These are phyloP conservation scores for Apophysomyces variabilis DNA, from an alignment of 371 early-diverging fungal species.

Conservation along the genomic window DNA sequence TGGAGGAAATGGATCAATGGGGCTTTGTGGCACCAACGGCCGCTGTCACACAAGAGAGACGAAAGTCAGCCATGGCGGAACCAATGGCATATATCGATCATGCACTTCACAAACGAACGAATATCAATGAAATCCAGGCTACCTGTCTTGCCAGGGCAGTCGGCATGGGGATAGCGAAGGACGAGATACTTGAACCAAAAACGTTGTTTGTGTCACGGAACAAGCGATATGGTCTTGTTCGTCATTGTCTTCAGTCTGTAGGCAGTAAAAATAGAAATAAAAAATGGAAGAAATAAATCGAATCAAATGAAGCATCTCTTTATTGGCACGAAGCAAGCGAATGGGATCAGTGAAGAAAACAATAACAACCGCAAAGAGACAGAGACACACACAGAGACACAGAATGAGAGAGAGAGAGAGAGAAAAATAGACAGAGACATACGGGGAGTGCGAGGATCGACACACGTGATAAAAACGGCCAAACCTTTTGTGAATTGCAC, in stretches of 20 bases:
- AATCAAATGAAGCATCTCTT: neutral
- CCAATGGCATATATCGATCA: slow-evolving; percentile 30
- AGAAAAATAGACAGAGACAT: neutral
- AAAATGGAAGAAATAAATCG: neutral
- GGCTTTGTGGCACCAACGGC: neutral
- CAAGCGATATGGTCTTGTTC: slow-evolving; percentile 38
- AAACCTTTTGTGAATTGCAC: neutral
- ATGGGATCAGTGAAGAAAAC: neutral
- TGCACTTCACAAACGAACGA: slow-evolving; percentile 27
- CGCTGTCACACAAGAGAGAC: slow-evolving; percentile 4
- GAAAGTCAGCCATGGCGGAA: slow-evolving; percentile 17
- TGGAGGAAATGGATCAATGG: neutral
- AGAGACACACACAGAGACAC: too few relatives aligned
- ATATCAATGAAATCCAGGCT: slow-evolving; percentile 33
- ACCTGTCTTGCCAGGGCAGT: slow-evolving; percentile 31
- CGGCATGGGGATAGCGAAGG: slow-evolving; percentile 24
- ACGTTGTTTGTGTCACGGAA: slow-evolving; percentile 33
- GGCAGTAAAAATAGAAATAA: neutral
- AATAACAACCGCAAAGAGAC: too few relatives aligned
- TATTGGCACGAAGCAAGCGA: neutral
- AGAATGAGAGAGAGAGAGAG: neutral
- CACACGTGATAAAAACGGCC: slow-evolving; percentile 7
- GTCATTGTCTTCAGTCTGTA: slow-evolving; percentile 28
- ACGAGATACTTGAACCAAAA: slow-evolving; percentile 17
- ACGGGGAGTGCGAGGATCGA: slow-evolving; percentile 10